Evolutionary conservation across 1,284 basidiomycete species (phyloP).

Genomic region (Stygiomarasmius scandens): DNA sequence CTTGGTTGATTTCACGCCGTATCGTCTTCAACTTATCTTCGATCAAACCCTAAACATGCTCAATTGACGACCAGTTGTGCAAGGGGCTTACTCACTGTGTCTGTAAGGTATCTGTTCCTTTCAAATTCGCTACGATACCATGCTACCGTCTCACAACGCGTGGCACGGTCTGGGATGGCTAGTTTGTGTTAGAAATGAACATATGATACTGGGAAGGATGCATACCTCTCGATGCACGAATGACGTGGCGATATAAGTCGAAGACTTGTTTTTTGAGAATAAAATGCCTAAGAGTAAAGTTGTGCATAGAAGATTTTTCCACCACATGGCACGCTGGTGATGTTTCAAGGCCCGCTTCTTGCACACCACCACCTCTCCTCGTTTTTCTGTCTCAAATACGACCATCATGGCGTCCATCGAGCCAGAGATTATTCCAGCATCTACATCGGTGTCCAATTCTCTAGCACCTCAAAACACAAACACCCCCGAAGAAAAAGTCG

Average conservation of each 20-base stretch:
- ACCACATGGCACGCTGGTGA: conserved; percentile 25
- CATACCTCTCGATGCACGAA: conserved; percentile 69
- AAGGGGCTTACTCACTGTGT: conserved; percentile 47
- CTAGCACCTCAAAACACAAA: conserved; percentile 21
- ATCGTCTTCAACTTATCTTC: conserved; percentile 51
- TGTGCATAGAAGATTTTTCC: conserved; percentile 23
- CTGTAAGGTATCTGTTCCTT: conserved; percentile 55
- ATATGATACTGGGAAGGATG: conserved; percentile 6
- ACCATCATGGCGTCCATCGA: conserved; percentile 17
- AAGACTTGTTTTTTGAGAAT: conserved; percentile 65
- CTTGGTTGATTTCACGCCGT: conserved; percentile 57
- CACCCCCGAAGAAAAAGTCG: conserved; percentile 37
- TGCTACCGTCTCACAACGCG: conserved; percentile 63
- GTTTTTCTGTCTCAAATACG: conserved; percentile 22
- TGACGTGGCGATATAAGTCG: conserved; percentile 62
- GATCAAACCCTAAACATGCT: conserved; percentile 43
- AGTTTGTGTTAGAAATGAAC: conserved; percentile 14
- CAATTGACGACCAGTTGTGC: conserved; percentile 24
- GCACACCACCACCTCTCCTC: conserved; percentile 21
- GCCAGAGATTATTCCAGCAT: neutral
- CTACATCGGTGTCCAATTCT: neutral
- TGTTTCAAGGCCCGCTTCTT: conserved; percentile 41
- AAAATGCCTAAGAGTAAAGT: conserved; percentile 71
- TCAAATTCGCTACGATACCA: conserved; percentile 79
- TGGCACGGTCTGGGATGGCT: conserved; percentile 64